Conservation (phyloP, 139 green algal genomes). For the Diplosphaera chodatii region DNA sequence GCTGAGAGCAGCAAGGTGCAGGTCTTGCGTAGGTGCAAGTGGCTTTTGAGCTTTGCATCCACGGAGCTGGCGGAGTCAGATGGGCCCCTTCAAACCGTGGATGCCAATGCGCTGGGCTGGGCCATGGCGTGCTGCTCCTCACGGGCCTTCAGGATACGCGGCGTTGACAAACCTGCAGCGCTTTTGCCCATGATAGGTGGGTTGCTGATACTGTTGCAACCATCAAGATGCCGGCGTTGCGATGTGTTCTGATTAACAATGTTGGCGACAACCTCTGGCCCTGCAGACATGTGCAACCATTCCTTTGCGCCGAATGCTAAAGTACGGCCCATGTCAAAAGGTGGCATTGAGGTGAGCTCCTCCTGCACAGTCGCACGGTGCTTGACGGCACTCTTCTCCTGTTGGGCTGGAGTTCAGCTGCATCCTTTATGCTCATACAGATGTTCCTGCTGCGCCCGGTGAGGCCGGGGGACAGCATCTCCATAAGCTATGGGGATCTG, state of each 20-base stretch:
- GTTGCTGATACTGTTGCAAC: background rate
- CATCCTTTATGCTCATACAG: too few species aligned
- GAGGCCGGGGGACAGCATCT: constrained; percentile 44
- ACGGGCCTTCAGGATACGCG: constrained; percentile 62
- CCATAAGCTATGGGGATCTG: constrained; percentile 74
- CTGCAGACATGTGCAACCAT: constrained; percentile 75
- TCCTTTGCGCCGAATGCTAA: constrained; percentile 47
- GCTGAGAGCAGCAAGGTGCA: constrained; percentile 4
- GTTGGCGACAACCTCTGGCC: too few species aligned
- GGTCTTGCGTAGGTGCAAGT: constrained; percentile 63
- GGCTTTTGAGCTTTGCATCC: constrained; percentile 49
- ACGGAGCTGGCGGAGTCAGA: constrained; percentile 28
- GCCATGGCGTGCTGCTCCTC: constrained; percentile 62
- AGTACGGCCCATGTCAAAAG: background rate
- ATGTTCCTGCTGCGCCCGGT: constrained; percentile 9
- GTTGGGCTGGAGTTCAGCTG: too few species aligned
- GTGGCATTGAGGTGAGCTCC: background rate
- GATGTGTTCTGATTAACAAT: too few species aligned
- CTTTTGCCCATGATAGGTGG: constrained; percentile 65
- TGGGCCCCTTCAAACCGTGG: constrained; percentile 43
- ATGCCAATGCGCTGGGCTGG: constrained; percentile 72
- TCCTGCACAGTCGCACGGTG: background rate
- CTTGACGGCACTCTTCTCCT: too few species aligned
- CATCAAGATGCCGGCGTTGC: too few species aligned
- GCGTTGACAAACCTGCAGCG: constrained; percentile 47